Evolutionary conservation across 208 protist species (phyloP).

Genomic region (Endotrypanum monterogeii): DNA sequence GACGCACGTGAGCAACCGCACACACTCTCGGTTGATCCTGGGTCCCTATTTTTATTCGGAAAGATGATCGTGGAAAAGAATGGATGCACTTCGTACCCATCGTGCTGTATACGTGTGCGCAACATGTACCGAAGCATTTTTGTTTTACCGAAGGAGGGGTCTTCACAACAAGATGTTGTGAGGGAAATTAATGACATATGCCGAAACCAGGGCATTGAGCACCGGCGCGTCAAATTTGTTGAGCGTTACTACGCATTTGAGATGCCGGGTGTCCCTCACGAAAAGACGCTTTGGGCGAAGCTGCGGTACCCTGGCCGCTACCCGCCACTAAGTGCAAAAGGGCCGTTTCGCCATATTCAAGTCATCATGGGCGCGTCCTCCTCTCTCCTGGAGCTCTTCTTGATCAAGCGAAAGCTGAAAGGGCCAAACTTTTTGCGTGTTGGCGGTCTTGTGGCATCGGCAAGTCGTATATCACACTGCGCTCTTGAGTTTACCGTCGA

Average conservation of each 20-base stretch:
- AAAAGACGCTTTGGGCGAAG: slow-evolving; percentile 89
- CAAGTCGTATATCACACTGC: slow-evolving; percentile 80
- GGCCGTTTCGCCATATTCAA: slow-evolving; percentile 64
- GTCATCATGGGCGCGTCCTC: slow-evolving; percentile 84
- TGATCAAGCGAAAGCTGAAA: slow-evolving; percentile 94
- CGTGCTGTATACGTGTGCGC: slow-evolving; percentile 86
- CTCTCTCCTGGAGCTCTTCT: slow-evolving; percentile 92
- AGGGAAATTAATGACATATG: slow-evolving; percentile 85
- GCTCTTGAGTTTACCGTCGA: slow-evolving; percentile 78
- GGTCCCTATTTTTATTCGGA: slow-evolving; percentile 92
- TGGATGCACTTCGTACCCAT: slow-evolving; percentile 39
- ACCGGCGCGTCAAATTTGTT: slow-evolving; percentile 87
- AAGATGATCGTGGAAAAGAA: slow-evolving; percentile 55
- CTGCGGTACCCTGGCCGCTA: slow-evolving; percentile 85
- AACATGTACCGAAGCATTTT: slow-evolving; percentile 82
- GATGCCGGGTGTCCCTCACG: slow-evolving; percentile 66
- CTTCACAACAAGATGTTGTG: slow-evolving; percentile 71
- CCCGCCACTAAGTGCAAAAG: slow-evolving; percentile 49
- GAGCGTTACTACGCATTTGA: slow-evolving; percentile 95
- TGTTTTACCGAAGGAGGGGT: slow-evolving; percentile 65
- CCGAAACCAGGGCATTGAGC: slow-evolving; percentile 62
- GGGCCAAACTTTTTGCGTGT: slow-evolving; percentile 93
- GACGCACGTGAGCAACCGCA: slow-evolving; percentile 88
- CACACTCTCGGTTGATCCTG: slow-evolving; percentile 63
- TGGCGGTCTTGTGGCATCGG: slow-evolving; percentile 28